Percentiles rank a stretch among this genome's conserved stretches.
phyloP scores from a whole-genome alignment of 225 moss, liverwort and hornwort genomes.

The Physcomitrium patens region DNA sequence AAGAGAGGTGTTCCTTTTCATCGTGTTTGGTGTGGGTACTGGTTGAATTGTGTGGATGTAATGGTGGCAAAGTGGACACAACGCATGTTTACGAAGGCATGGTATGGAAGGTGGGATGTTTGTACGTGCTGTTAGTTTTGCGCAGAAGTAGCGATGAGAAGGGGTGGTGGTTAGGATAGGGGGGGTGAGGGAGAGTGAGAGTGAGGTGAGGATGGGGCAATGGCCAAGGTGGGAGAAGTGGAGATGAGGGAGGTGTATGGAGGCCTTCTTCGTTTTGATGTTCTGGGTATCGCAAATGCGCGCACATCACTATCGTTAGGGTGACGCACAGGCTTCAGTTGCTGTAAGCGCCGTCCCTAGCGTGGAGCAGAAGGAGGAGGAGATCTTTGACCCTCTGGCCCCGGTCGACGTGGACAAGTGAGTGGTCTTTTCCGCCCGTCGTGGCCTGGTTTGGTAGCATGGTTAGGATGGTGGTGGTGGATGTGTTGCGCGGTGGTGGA shows the following conservation, averaged over 20 bases:
- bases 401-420: constrained; percentile 98
- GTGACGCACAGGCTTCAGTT: constrained; percentile 97
- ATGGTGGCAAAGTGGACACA: constrained; percentile 21
- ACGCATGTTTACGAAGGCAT: constrained; percentile 14
- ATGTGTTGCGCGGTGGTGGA: neutral
- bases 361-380: constrained; percentile 99
- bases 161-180: constrained; percentile 12
- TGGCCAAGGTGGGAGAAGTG: constrained; percentile 61
- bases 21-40: constrained; percentile 2
- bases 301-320: constrained; percentile 73
- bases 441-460: neutral
- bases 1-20: constrained; percentile 23
- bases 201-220: constrained; percentile 30
- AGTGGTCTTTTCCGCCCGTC: constrained; percentile 31
- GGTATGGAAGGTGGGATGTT: constrained; percentile 21
- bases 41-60: neutral
- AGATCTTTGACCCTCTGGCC: constrained; percentile 94
- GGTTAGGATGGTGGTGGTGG: neutral
- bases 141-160: constrained; percentile 7
- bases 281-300: constrained; percentile 85
- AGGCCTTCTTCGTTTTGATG: constrained; percentile 62
- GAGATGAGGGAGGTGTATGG: constrained; percentile 69
- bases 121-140: constrained; percentile 22
- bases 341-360: constrained; percentile 82
- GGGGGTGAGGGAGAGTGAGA: constrained; percentile 5